phyloP scores from a whole-genome alignment of 106 monocot genomes.

The Phalaenopsis aphrodite region DNA sequence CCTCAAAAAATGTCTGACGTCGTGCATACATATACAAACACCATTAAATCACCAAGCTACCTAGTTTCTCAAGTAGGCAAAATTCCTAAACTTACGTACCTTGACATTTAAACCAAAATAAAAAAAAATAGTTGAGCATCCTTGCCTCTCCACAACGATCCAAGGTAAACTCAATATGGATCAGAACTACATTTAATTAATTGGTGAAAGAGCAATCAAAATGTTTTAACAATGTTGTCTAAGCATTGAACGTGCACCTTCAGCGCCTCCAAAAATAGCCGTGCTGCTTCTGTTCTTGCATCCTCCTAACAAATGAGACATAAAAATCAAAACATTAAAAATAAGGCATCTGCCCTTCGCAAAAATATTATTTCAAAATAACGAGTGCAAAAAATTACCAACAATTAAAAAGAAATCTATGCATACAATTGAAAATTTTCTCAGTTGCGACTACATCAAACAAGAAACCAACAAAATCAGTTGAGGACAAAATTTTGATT shows the following conservation, averaged over 20 bases:
- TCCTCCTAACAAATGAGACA: constrained; percentile 37
- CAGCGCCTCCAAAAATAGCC: constrained; percentile 54
- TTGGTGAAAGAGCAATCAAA: neutral
- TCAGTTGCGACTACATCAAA: no score
- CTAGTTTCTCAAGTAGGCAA: no score
- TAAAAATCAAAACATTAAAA: neutral
- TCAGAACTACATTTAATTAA: constrained; percentile 3
- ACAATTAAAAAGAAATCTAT: no score
- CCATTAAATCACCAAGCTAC: no score
- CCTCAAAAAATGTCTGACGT: no score
- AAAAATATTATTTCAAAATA: neutral
- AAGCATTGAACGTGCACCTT: constrained; percentile 10
- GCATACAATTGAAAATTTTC: no score
- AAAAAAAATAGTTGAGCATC: neutral
- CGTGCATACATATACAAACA: no score
- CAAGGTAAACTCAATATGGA: neutral
- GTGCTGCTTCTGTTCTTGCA: constrained; percentile 80
- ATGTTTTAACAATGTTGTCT: neutral
- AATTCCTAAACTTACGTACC: no score
- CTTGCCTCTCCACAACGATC: no score
- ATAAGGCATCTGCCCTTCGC: neutral
- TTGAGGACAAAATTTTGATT: no score
- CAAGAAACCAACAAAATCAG: no score
- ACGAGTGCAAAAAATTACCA: no score
- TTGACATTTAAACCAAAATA: neutral